Percentiles rank a stretch among this genome's conserved stretches.
These are phyloP conservation scores for Xerocomus amazonicus DNA, from an alignment of 1,284 basidiomycete genomes.

Conservation along the genomic window DNA sequence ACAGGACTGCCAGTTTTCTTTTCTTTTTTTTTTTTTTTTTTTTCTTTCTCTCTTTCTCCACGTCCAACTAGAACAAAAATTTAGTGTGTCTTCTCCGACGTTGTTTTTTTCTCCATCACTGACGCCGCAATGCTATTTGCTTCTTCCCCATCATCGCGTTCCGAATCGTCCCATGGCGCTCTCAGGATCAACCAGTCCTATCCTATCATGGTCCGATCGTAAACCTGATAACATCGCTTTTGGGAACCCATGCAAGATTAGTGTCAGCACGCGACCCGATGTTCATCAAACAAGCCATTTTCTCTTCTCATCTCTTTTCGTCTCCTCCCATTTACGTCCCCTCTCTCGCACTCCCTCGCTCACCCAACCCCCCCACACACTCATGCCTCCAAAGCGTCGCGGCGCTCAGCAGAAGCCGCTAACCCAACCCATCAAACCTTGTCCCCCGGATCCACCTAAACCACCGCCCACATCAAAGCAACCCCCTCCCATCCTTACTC, in stretches of 20 bases:
- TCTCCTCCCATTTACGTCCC: neutral
- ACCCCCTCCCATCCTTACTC: neutral
- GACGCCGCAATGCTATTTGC: no score
- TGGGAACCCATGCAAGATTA: slow-evolving; percentile 13
- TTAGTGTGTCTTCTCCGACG: slow-evolving; percentile 10
- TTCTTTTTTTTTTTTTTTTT: neutral
- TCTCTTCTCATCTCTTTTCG: slow-evolving; percentile 14
- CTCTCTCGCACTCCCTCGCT: neutral
- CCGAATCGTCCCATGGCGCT: slow-evolving; percentile 22
- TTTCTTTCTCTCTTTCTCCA: neutral
- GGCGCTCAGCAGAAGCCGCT: slow-evolving; percentile 18
- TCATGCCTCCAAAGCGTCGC: slow-evolving; percentile 33
- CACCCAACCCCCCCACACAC: neutral
- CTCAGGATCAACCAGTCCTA: neutral
- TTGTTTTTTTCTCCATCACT: no score
- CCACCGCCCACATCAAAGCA: neutral
- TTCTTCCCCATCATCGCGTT: neutral
- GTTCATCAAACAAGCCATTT: slow-evolving; percentile 18
- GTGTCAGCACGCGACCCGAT: slow-evolving; percentile 26
- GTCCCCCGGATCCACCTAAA: slow-evolving; percentile 14
- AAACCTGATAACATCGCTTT: slow-evolving; percentile 27
- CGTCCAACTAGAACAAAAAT: neutral
- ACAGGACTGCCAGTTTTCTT: neutral
- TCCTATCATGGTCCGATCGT: slow-evolving; percentile 34
- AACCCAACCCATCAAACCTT: slow-evolving; percentile 4